Conservation (phyloP, 345 rosid genomes). For the Pugionium dolabratum region DNA sequence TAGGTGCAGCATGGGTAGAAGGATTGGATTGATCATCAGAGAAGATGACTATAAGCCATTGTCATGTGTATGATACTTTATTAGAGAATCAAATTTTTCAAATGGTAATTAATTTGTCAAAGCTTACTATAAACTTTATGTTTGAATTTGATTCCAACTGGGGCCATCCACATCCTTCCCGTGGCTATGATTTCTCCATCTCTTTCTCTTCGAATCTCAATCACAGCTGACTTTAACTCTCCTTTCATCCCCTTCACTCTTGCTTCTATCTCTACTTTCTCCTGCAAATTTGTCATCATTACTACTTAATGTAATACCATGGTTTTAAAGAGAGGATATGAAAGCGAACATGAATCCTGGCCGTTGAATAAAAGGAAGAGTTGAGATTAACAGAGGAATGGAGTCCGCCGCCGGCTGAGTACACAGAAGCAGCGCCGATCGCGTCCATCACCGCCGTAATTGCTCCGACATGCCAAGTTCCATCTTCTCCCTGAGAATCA, state of each 20-base stretch:
- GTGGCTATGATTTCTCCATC: conserved; percentile 49
- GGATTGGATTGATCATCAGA: background rate
- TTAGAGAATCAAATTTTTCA: conserved; percentile 24
- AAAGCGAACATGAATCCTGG: conserved; percentile 47
- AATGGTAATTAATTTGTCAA: conserved; percentile 22
- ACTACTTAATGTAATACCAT: background rate
- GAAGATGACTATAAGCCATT: background rate
- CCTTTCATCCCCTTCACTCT: conserved; percentile 51
- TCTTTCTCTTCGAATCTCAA: conserved; percentile 48
- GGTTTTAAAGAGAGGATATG: background rate
- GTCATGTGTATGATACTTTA: background rate
- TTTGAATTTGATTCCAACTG: conserved; percentile 20
- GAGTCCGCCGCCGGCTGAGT: conserved; percentile 38
- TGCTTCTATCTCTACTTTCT: conserved; percentile 65
- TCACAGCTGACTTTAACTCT: conserved; percentile 44
- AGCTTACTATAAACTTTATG: conserved; percentile 43
- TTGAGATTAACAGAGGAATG: conserved; percentile 50
- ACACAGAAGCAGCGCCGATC: conserved; percentile 50
- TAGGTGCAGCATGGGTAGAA: background rate
- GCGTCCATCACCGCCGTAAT: conserved; percentile 53
- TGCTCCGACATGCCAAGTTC: conserved; percentile 59
- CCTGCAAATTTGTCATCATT: conserved; percentile 42
- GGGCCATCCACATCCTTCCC: conserved; percentile 64
- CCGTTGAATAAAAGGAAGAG: conserved; percentile 51
- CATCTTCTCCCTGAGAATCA: conserved; percentile 32